Evolutionary conservation across 768 basidiomycete genomes (phyloP).

Genomic region (Omphalotus guepiniiformis): DNA sequence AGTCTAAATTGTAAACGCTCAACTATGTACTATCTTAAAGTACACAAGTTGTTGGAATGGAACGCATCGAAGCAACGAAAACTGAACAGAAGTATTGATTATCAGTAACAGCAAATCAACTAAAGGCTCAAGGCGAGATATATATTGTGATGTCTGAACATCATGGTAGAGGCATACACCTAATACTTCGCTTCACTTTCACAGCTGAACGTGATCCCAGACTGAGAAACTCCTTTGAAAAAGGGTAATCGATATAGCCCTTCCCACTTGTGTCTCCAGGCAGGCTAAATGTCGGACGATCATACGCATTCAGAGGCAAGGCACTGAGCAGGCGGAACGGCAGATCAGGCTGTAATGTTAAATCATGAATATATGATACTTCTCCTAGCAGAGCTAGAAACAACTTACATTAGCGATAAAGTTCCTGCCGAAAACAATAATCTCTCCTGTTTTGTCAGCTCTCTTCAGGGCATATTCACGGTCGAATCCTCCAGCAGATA

Average conservation of each 20-base stretch:
- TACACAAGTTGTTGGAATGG: no score
- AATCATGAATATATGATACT: background rate
- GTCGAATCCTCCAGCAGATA: slow-evolving; percentile 33
- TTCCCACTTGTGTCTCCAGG: slow-evolving; percentile 13
- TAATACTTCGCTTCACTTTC: no score
- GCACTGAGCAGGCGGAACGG: slow-evolving; percentile 23
- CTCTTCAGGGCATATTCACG: slow-evolving; percentile 23
- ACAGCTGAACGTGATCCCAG: no score
- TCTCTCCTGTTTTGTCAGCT: slow-evolving; percentile 25
- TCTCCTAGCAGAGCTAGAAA: background rate
- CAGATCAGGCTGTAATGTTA: slow-evolving; percentile 27
- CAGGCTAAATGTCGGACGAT: slow-evolving; percentile 24
- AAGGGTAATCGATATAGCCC: slow-evolving; percentile 28
- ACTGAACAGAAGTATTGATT: no score
- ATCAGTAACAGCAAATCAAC: no score
- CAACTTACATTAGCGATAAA: slow-evolving; percentile 35
- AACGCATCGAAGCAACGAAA: no score
- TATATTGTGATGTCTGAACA: no score
- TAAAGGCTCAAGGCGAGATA: no score
- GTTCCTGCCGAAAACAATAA: slow-evolving; percentile 33
- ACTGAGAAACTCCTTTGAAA: no score
- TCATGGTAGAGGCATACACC: no score
- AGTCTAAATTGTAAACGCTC: no score
- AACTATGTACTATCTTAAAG: no score
- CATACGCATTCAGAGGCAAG: slow-evolving; percentile 20